Evolutionary conservation across 495 filamentous ascomycete genomes (phyloP).

Genomic region (Tuber aestivum): DNA sequence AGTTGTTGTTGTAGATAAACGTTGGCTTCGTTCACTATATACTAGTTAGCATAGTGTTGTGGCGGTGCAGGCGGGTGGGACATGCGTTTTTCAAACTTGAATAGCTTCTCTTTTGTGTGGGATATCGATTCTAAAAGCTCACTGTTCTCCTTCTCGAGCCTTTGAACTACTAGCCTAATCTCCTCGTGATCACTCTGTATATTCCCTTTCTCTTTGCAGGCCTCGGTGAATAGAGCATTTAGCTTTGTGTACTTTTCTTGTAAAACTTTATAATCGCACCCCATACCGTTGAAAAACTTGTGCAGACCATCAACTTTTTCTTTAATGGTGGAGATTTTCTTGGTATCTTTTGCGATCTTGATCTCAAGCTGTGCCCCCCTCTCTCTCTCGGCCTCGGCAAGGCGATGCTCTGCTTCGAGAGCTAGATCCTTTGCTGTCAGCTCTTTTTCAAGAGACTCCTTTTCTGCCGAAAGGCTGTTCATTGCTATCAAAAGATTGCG

Average conservation of each 20-base stretch:
- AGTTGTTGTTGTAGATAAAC: constrained; percentile 31
- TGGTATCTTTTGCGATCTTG: constrained; percentile 16
- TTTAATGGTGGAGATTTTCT: constrained; percentile 23
- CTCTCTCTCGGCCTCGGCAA: constrained; percentile 14
- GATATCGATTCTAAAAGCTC: neutral
- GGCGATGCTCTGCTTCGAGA: constrained; percentile 18
- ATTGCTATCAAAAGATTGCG: constrained; percentile 32
- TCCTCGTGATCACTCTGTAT: constrained; percentile 16
- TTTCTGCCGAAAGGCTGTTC: constrained; percentile 32
- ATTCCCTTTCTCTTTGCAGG: constrained; percentile 21
- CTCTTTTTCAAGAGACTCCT: constrained; percentile 30
- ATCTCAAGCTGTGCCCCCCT: constrained; percentile 24
- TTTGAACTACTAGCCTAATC: constrained; percentile 17
- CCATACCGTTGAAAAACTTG: constrained; percentile 38
- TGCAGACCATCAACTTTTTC: constrained; percentile 27
- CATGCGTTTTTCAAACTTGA: constrained; percentile 22
- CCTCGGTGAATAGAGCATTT: constrained; percentile 23
- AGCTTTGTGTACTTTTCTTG: constrained; percentile 30
- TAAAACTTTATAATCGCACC: constrained; percentile 36
- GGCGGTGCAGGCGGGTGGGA: neutral
- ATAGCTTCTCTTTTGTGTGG: neutral
- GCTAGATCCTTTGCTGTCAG: constrained; percentile 15
- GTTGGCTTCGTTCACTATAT: constrained; percentile 26
- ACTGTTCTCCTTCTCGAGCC: constrained; percentile 1
- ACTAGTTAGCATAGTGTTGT: neutral